These are phyloP conservation scores for Penicillium hordei DNA, from an alignment of 2,329 filamentous ascomycete species.

Conservation along the genomic window DNA sequence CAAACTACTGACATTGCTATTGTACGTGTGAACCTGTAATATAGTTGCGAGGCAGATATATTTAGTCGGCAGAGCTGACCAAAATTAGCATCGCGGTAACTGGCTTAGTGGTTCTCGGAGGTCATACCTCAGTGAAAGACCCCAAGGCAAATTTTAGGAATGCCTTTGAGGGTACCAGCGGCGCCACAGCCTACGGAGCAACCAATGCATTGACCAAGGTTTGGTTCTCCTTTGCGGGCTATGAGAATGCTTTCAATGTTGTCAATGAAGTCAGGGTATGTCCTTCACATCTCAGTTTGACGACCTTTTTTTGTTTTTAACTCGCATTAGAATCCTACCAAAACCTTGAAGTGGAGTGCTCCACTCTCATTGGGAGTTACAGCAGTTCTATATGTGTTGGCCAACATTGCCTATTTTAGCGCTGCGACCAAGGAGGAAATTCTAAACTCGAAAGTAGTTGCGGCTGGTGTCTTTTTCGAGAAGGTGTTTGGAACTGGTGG, in stretches of 20 bases:
- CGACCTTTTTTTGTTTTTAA: not conserved
- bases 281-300: not conserved
- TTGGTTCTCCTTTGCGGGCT: conserved; percentile 60
- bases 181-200: conserved; percentile 48
- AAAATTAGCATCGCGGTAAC: conserved; percentile 52
- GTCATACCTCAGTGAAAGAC: conserved; percentile 52
- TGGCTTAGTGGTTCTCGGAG: conserved; percentile 63
- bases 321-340: conserved; percentile 53
- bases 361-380: conserved; percentile 54
- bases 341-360: conserved; percentile 53
- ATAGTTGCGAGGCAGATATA: fast-evolving
- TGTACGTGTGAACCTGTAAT: conserved; percentile 33
- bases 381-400: conserved; percentile 57
- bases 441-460: conserved; percentile 53
- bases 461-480: conserved; percentile 60
- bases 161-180: conserved; percentile 53
- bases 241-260: conserved; percentile 61
- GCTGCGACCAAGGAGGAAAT: conserved; percentile 58
- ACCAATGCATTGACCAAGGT: conserved; percentile 60
- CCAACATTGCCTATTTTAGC: conserved; percentile 62
- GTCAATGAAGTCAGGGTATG: conserved; percentile 59
- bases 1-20: conserved; percentile 63
- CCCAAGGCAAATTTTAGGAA: conserved; percentile 57
- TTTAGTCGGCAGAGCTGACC: not conserved
- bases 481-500: conserved; percentile 55